Conservation (phyloP, 495 filamentous ascomycete species). For the Penicillium cataractarum region DNA sequence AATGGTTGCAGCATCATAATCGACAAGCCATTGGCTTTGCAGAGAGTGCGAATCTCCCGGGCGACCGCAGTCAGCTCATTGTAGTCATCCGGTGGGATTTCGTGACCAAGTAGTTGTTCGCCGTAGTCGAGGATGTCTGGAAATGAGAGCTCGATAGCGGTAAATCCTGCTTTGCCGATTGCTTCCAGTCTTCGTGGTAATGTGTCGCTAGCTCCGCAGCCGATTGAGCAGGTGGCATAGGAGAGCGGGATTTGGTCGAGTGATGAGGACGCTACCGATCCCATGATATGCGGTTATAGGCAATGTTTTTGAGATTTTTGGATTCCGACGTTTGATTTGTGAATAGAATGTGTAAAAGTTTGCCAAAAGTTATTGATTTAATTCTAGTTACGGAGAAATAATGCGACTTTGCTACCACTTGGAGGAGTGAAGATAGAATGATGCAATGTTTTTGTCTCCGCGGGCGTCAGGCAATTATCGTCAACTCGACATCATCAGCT, state of each 20-base stretch:
- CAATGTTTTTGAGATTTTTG: background rate
- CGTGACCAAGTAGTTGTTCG: slow-evolving; percentile 47
- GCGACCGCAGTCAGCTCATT: slow-evolving; percentile 54
- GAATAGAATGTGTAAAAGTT: background rate
- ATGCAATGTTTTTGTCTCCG: slow-evolving; percentile 5
- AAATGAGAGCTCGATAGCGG: slow-evolving; percentile 74
- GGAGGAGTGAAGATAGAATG: background rate
- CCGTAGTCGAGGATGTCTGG: slow-evolving; percentile 73
- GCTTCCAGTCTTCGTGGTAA: slow-evolving; percentile 68
- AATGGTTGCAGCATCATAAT: slow-evolving; percentile 82
- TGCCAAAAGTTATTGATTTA: background rate
- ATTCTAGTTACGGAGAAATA: background rate
- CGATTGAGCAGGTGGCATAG: slow-evolving; percentile 70
- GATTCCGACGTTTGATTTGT: background rate
- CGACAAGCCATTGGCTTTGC: slow-evolving; percentile 53
- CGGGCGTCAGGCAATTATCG: slow-evolving; percentile 9
- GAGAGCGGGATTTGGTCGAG: slow-evolving; percentile 58
- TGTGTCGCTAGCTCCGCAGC: slow-evolving; percentile 52
- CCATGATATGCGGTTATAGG: slow-evolving; percentile 9
- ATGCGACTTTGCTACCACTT: background rate
- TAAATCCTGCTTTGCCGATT: slow-evolving; percentile 67
- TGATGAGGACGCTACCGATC: slow-evolving; percentile 28
- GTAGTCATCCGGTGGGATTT: slow-evolving; percentile 59
- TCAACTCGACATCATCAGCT: slow-evolving; percentile 19
- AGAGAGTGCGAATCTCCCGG: slow-evolving; percentile 54